Percentiles rank a stretch among this genome's conserved stretches.
Conservation (phyloP, 164 flowering plant species). For the Tetrastigma voinierianum region DNA sequence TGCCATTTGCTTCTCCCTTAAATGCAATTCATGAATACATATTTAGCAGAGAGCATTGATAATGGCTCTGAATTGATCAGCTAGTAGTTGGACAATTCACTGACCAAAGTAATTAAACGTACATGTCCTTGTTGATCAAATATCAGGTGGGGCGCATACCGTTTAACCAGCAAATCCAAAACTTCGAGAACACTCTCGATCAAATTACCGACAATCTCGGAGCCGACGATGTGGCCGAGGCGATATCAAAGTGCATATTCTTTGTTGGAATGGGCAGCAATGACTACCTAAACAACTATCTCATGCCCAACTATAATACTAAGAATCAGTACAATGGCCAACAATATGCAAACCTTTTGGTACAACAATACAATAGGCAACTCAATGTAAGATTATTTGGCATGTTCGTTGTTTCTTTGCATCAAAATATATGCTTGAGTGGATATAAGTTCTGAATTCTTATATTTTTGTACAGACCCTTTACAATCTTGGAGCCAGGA, state of each 20-base stretch:
- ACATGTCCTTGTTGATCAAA: too few relatives aligned
- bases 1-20: too few relatives aligned
- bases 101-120: too few relatives aligned
- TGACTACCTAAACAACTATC: conserved; percentile 96
- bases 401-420: background rate
- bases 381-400: conserved; percentile 41
- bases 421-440: background rate
- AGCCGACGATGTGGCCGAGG: conserved; percentile 43
- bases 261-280: conserved; percentile 98
- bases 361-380: conserved; percentile 55
- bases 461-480: conserved; percentile 38
- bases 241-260: conserved; percentile 57
- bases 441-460: too few relatives aligned
- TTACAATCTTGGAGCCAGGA: conserved; percentile 74
- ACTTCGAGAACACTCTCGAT: conserved; percentile 73
- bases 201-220: conserved; percentile 64
- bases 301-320: conserved; percentile 88
- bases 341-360: conserved; percentile 67
- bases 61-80: too few relatives aligned
- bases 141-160: conserved; percentile 82
- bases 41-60: too few relatives aligned
- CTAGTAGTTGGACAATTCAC: too few relatives aligned
- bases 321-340: conserved; percentile 56
- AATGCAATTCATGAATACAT: too few relatives aligned
- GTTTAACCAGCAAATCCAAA: conserved; percentile 70